These are phyloP conservation scores for Plasmodium falciparum DNA, from an alignment of 169 alveolate genomes.

Conservation along the genomic window DNA sequence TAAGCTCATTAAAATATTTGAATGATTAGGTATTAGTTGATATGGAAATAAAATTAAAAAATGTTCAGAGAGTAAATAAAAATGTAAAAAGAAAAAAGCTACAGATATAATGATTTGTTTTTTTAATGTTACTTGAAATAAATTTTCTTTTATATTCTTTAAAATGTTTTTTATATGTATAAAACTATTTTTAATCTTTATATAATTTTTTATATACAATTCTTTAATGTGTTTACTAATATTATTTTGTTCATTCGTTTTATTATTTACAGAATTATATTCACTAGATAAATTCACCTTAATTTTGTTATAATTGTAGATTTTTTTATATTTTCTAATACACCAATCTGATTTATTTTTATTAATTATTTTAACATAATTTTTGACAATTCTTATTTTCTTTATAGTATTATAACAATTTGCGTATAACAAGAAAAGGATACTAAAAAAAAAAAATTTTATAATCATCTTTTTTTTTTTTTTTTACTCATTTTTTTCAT, in stretches of 20 bases:
- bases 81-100: constrained; percentile 55
- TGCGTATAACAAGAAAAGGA: constrained; percentile 13
- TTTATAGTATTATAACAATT: constrained; percentile 15
- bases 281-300: constrained; percentile 8
- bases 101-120: constrained; percentile 46
- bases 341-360: background rate
- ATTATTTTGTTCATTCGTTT: background rate
- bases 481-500: constrained; percentile 12
- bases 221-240: background rate
- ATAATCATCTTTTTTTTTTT: constrained; percentile 20
- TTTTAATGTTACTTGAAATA: constrained; percentile 11
- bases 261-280: background rate
- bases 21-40: constrained; percentile 68
- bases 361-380: background rate
- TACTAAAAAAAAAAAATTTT: constrained; percentile 12
- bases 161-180: constrained; percentile 12
- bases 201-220: constrained; percentile 20
- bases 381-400: background rate
- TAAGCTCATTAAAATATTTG: constrained; percentile 60
- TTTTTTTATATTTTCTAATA: constrained; percentile 15
- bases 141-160: background rate
- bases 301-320: constrained; percentile 10
- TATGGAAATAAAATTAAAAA: constrained; percentile 65
- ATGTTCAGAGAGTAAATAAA: constrained; percentile 42
- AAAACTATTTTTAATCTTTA: constrained; percentile 11